phyloP scores from a whole-genome alignment of 805 yeast genomes.

The Metschnikowia chrysomelidarum region DNA sequence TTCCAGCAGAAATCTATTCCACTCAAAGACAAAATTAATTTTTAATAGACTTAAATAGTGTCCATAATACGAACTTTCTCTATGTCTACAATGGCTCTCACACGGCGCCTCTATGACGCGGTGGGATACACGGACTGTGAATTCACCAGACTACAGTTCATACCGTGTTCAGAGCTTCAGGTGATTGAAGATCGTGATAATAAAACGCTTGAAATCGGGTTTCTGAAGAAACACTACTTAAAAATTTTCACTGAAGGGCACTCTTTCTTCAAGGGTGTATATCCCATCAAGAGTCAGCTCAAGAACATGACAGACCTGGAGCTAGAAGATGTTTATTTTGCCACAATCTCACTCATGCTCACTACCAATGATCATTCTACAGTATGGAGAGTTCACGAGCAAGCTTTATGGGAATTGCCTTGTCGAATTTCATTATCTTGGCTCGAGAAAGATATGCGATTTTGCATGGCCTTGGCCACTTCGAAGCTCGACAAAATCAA shows the following conservation, averaged over 20 bases:
- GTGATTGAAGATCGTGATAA: slow-evolving; percentile 5
- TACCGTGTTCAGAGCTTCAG: slow-evolving; percentile 6
- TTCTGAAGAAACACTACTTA: slow-evolving; percentile 30
- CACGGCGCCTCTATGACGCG: slow-evolving; percentile 4
- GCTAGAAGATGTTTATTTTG: slow-evolving; percentile 19
- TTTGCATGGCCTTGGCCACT: slow-evolving; percentile 32
- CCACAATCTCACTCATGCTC: slow-evolving; percentile 33
- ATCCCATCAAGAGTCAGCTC: neutral
- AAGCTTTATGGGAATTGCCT: slow-evolving; percentile 16
- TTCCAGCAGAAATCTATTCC: too few relatives aligned
- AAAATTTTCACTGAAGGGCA: slow-evolving; percentile 34
- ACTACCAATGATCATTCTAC: slow-evolving; percentile 42
- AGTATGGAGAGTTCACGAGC: slow-evolving; percentile 29
- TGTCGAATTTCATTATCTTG: neutral
- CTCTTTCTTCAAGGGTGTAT: slow-evolving; percentile 14
- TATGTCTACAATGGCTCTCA: neutral
- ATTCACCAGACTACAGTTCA: slow-evolving; percentile 10
- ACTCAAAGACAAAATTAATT: too few relatives aligned
- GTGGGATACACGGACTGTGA: slow-evolving; percentile 1
- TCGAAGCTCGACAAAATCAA: slow-evolving; percentile 34
- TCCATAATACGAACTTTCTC: too few relatives aligned
- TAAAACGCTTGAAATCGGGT: slow-evolving; percentile 29
- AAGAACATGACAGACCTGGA: neutral
- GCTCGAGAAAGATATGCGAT: slow-evolving; percentile 6
- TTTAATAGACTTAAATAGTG: too few relatives aligned